Evolutionary conservation across 768 basidiomycete species (phyloP).

Genomic region (Mycena amicta): DNA sequence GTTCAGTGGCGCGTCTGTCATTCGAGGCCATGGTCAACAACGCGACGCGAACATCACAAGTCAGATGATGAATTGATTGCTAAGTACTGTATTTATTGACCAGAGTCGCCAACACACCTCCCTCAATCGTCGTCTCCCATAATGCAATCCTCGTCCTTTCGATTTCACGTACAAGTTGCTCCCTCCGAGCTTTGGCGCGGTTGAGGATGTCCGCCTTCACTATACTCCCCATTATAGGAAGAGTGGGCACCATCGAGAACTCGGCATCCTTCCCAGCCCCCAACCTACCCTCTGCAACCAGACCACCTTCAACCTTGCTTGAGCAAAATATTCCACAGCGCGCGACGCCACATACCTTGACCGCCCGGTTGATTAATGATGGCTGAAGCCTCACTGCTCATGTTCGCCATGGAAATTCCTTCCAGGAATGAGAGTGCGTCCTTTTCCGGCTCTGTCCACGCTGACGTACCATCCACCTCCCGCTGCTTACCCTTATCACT

Average conservation of each 20-base stretch:
- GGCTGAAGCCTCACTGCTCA: constrained; percentile 13
- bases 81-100: constrained; percentile 30
- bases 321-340: constrained; percentile 23
- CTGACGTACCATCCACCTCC: constrained; percentile 1
- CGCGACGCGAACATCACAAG: constrained; percentile 23
- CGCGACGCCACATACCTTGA: constrained; percentile 28
- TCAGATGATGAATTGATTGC: constrained; percentile 35
- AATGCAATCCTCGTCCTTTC: constrained; percentile 63
- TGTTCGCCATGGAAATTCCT: constrained; percentile 14
- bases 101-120: constrained; percentile 47
- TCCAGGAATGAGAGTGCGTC: constrained; percentile 14
- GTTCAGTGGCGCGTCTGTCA: constrained; percentile 22
- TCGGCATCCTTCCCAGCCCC: constrained; percentile 4
- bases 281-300: constrained; percentile 1
- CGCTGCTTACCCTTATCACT: constrained; percentile 13
- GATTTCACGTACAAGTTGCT: constrained; percentile 55
- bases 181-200: constrained; percentile 56
- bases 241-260: constrained; percentile 11
- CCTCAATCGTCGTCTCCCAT: constrained; percentile 67
- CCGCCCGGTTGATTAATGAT: constrained; percentile 10
- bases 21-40: constrained; percentile 9
- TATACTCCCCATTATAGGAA: constrained; percentile 18
- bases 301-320: constrained; percentile 20
- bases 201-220: constrained; percentile 49
- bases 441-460: constrained; percentile 17